Base-by-base conservation (phyloP, 2,329 filamentous ascomycete genomes). In the Hypoxylon sp. region DNA sequence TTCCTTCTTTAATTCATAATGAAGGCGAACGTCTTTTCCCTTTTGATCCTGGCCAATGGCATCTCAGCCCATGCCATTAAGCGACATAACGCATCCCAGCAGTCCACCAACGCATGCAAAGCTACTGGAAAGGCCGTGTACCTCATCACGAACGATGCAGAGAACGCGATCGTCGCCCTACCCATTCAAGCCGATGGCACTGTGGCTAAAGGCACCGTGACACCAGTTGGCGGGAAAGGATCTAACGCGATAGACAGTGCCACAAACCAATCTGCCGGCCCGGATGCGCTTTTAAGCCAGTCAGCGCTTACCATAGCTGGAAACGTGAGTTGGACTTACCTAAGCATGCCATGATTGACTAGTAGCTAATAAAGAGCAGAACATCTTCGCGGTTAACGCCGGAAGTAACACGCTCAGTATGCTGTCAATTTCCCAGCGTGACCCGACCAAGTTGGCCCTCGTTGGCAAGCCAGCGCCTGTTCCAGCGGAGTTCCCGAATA, bases 311-410 rank as follows among this genome's bases (percentile, higher is more conserved):
- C 81, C 2, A 73, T 87, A 0, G 80, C 78, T 5, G 85, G 82
- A 34, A 79, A 83, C 25, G 87, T 88, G 77, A 74, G 80, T 71
- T 29, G 37, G 8, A 12, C 29, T 14, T 53, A 45, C 69, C 55
- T 29, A 9, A 39, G 5, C 37, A 16, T 68, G 41, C 14, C 19
- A n/a, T 30, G 32, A 12, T 9, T 16, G 6, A 8, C 8, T 39
- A 12, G 2, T 37, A 46, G 4, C 52, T 59, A 19, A 66, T 8
- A 9, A 25, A 57, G 1, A 55, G n/a, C 5, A 87, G 85, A 74
- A 77, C 61, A 63, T 89, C 1, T 87, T 89, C 65, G 84, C 84
- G 0, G 85, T 88, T 43, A 87, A 86, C 56, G 75, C 84, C 1
- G 85, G 84, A 3, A 85, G 83, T 21, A 86, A 87, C 71, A 83